Percentiles rank a stretch among this genome's conserved stretches.
Evolutionary conservation across 2,329 filamentous ascomycete genomes (phyloP).

Genomic region (Aspergillus fumigatiaffinis): DNA sequence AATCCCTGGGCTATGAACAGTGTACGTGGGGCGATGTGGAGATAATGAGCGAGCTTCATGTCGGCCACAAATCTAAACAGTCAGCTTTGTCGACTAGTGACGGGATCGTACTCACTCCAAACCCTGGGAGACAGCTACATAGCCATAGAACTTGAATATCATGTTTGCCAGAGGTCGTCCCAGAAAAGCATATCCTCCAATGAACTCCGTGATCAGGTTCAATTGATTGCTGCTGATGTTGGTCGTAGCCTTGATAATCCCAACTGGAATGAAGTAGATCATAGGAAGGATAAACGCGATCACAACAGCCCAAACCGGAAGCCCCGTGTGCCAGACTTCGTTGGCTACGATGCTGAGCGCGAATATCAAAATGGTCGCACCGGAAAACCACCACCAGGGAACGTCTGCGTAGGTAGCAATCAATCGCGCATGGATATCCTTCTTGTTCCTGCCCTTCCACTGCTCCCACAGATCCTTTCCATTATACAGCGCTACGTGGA

Average conservation of each 20-base stretch:
- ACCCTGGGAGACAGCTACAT: slow-evolving; percentile 63
- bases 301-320: slow-evolving; percentile 46
- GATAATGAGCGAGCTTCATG: slow-evolving; percentile 58
- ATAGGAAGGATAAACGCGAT: slow-evolving; percentile 44
- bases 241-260: slow-evolving; percentile 47
- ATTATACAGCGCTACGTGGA: slow-evolving; percentile 37
- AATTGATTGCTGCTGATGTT: slow-evolving; percentile 48
- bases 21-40: slow-evolving; percentile 45
- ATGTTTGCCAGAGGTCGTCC: slow-evolving; percentile 48
- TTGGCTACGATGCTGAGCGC: slow-evolving; percentile 35
- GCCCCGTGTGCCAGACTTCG: slow-evolving; percentile 43
- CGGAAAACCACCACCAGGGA: slow-evolving; percentile 46
- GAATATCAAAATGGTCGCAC: slow-evolving; percentile 37
- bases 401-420: slow-evolving; percentile 40
- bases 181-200: slow-evolving; percentile 47
- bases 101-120: slow-evolving; percentile 36
- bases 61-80: slow-evolving; percentile 58
- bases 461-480: slow-evolving; percentile 34
- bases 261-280: slow-evolving; percentile 46
- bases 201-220: slow-evolving; percentile 47
- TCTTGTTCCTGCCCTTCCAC: slow-evolving; percentile 30
- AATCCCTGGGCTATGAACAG: slow-evolving; percentile 51
- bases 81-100: neutral
- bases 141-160: slow-evolving; percentile 71
- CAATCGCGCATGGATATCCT: slow-evolving; percentile 43